Percentiles rank a stretch among this genome's conserved stretches.
Conservation (phyloP, 805 yeast genomes). For the Metschnikowia drakensbergensis region DNA sequence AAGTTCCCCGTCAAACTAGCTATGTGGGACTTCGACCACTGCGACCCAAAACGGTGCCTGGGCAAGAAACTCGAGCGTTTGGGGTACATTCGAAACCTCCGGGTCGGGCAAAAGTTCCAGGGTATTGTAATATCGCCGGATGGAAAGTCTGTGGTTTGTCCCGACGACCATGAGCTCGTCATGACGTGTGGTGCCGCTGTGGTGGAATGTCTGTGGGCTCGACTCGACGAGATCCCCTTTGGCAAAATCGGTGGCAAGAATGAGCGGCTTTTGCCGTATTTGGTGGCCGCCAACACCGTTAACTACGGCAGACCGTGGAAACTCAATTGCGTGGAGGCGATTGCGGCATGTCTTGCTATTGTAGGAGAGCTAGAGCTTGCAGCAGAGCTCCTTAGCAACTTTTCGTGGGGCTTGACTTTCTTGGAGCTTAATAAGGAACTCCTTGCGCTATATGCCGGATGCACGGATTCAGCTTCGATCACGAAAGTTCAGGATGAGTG, state of each 20-base stretch:
- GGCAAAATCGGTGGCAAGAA: slow-evolving; percentile 84
- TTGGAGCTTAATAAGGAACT: slow-evolving; percentile 78
- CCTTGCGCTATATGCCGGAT: slow-evolving; percentile 65
- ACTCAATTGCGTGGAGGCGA: slow-evolving; percentile 92
- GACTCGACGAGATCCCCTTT: slow-evolving; percentile 96
- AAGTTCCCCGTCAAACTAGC: slow-evolving; percentile 81
- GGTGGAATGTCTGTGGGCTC: slow-evolving; percentile 98
- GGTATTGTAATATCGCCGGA: slow-evolving; percentile 93
- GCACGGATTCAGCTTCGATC: slow-evolving; percentile 78
- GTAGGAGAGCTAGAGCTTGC: slow-evolving; percentile 94
- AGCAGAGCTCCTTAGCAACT: slow-evolving; percentile 62
- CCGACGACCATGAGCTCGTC: slow-evolving; percentile 74
- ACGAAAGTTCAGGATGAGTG: slow-evolving; percentile 69
- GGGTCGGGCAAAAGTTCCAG: slow-evolving; percentile 90
- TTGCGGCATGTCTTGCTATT: slow-evolving; percentile 95
- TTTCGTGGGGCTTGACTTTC: slow-evolving; percentile 93
- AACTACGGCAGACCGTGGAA: slow-evolving; percentile 97
- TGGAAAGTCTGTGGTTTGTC: slow-evolving; percentile 87
- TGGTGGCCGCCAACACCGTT: slow-evolving; percentile 95
- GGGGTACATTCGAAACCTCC: slow-evolving; percentile 71
- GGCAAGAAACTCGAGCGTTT: slow-evolving; percentile 90
- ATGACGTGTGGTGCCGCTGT: slow-evolving; percentile 90
- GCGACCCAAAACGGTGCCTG: slow-evolving; percentile 96
- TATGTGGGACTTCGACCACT: slow-evolving; percentile 99
- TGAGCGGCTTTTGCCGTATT: slow-evolving; percentile 83